These are phyloP conservation scores for Cercospora sojina DNA, from an alignment of 2,329 filamentous ascomycete genomes.

Conservation along the genomic window DNA sequence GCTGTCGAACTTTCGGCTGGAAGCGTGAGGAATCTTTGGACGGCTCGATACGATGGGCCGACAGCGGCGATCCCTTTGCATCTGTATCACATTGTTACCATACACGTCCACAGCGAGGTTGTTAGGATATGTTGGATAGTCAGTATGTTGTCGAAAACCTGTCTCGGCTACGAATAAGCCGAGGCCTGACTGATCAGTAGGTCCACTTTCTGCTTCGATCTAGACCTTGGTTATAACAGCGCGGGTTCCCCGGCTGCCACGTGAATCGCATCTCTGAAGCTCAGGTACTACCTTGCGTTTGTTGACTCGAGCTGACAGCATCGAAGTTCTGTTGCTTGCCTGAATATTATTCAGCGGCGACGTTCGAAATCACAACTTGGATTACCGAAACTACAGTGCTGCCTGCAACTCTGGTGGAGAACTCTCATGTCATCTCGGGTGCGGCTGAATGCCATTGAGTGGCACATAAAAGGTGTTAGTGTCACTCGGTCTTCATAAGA, in stretches of 20 bases:
- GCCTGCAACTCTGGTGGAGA: background rate
- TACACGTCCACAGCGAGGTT: background rate
- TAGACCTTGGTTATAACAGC: background rate
- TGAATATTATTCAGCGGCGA: background rate
- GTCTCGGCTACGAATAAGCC: background rate
- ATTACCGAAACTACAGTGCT: background rate
- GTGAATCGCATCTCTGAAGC: background rate
- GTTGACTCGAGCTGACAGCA: background rate
- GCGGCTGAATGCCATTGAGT: constrained; percentile 6
- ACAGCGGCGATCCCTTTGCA: too few species aligned
- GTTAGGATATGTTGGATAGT: background rate
- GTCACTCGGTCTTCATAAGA: background rate
- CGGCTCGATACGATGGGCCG: too few species aligned
- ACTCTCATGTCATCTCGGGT: background rate
- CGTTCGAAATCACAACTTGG: background rate
- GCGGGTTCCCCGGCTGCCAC: background rate
- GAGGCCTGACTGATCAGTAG: background rate
- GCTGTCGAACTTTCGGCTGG: too few species aligned
- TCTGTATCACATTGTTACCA: background rate
- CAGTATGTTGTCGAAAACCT: background rate
- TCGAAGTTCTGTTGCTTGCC: background rate
- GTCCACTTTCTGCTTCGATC: background rate
- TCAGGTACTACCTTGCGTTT: background rate
- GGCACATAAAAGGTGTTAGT: constrained; percentile 17
- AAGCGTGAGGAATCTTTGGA: too few species aligned